Base-by-base conservation (phyloP, 129 eudicot genomes). In the Escallonia herrerae region DNA sequence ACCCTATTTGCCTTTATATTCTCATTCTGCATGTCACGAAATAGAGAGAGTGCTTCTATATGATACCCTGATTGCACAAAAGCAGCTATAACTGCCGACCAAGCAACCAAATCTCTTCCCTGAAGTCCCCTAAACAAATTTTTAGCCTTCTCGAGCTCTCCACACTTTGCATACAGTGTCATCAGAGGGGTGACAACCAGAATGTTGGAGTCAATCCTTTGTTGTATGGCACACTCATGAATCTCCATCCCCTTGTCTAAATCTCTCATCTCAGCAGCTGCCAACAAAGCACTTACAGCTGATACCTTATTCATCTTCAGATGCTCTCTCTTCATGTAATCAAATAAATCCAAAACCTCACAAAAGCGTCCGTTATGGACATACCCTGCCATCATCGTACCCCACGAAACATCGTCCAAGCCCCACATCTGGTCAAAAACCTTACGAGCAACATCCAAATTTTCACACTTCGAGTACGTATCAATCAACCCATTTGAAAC, bases 361-460 rank as follows among this genome's bases (percentile, higher is more conserved):
- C 38, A 50, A 38, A 69, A 81, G 63, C 60, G 50, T 42, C 89
- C 87, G 63, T 83, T 87, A 58, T 75, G 70, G 0, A 72, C 71
- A 70, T 80, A 87, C 56, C 95, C 95, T 1, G 95, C 79, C 95
- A 87, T 87, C 56, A 87, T 71, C 33, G 95, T 83, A 60, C 95
- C 90, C 95, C 85, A 87, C 9, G 90, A 72, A 59, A 87, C 90
- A 65, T 80, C 85, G 15, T 87, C 90, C 43, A 71, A 72, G 5
- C 60, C 74, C 47, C 47, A 70, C 85, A 78, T 77, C 62, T 37
- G 72, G 63, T 83, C 72, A 75, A 87, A 83, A 38, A 87, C 44
- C 47, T 14, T 55, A 13, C 75, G 60, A 57, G 74, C 95, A 44
- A 71, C 58, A 43, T 78, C 79, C 4, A 65, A 46, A 59, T 58